phyloP scores from a whole-genome alignment of 108 stramenopile species.

The Pseudonitzschia pungens region DNA sequence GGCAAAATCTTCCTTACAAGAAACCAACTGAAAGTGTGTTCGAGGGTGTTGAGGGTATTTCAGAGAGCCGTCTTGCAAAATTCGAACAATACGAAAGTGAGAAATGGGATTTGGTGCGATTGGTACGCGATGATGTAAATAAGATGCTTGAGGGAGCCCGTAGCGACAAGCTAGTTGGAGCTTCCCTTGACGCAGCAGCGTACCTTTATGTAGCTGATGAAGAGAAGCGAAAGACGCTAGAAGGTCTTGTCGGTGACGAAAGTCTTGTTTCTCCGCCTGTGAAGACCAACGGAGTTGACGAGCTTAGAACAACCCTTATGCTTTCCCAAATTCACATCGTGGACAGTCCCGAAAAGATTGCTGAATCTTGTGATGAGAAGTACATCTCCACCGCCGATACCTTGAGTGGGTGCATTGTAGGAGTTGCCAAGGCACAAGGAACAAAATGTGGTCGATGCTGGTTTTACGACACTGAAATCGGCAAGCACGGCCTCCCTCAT shows the following conservation, averaged over 20 bases:
- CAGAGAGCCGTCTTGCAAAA: conserved; percentile 49
- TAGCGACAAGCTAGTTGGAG: conserved; percentile 86
- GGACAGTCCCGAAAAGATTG: conserved; percentile 51
- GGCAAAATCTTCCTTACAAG: conserved; percentile 87
- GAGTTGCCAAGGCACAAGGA: conserved; percentile 81
- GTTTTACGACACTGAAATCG: conserved; percentile 85
- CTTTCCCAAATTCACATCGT: conserved; percentile 84
- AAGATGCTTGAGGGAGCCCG: conserved; percentile 80
- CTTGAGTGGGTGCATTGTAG: conserved; percentile 73
- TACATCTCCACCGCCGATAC: conserved; percentile 64
- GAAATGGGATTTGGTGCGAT: conserved; percentile 70
- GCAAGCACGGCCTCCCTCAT: conserved; percentile 52
- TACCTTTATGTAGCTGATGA: conserved; percentile 74
- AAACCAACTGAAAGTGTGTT: conserved; percentile 72
- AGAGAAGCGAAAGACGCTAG: conserved; percentile 45
- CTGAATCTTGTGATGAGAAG: conserved; percentile 52
- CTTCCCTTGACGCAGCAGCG: conserved; percentile 82
- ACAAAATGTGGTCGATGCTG: conserved; percentile 87
- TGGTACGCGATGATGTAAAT: conserved; percentile 85
- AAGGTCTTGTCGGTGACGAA: conserved; percentile 70
- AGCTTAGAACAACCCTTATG: conserved; percentile 84
- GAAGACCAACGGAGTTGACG: conserved; percentile 89
- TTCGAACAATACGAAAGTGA: conserved; percentile 61
- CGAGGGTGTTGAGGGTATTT: conserved; percentile 79
- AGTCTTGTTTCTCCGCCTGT: conserved; percentile 71